Conservation (phyloP, 2,329 filamentous ascomycete genomes). For the Ophiostoma angusticollis region DNA sequence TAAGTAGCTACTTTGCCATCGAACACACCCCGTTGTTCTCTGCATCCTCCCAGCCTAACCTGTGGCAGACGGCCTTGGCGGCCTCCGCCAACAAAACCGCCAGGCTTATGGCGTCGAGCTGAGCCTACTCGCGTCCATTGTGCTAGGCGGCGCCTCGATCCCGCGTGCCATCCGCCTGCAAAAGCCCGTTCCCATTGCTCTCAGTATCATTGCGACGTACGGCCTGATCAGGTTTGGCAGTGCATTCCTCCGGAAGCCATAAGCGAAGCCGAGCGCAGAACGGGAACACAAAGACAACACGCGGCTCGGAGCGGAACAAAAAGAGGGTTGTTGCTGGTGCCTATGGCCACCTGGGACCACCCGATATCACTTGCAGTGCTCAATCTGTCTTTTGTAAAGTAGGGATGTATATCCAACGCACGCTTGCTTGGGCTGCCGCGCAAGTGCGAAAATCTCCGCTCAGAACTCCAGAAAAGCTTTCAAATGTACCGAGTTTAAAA, state of each 20-base stretch:
- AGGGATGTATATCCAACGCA: too few species aligned
- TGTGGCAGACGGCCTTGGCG: conserved; percentile 58
- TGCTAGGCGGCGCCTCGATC: conserved; percentile 73
- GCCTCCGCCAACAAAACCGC: conserved; percentile 61
- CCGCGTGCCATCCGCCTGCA: conserved; percentile 71
- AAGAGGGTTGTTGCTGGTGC: too few species aligned
- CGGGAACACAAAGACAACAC: background rate
- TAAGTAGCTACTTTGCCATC: conserved; percentile 21
- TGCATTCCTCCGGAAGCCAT: conserved; percentile 40
- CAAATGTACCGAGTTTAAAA: too few species aligned
- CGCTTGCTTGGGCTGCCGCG: too few species aligned
- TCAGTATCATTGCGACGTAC: conserved; percentile 68
- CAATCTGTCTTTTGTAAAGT: too few species aligned
- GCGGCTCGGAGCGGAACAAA: background rate
- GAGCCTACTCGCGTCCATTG: conserved; percentile 73
- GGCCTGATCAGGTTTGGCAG: conserved; percentile 70
- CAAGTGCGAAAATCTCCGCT: too few species aligned
- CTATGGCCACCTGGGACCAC: too few species aligned
- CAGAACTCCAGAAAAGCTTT: too few species aligned
- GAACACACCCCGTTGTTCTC: too few species aligned
- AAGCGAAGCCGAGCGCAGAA: conserved; percentile 8
- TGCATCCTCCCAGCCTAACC: too few species aligned
- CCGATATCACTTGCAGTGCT: too few species aligned
- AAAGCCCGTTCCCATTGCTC: conserved; percentile 71
- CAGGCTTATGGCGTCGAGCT: conserved; percentile 77